These are phyloP conservation scores for Dendrobium chrysotoxum DNA, from an alignment of 106 monocot genomes.

Conservation along the genomic window DNA sequence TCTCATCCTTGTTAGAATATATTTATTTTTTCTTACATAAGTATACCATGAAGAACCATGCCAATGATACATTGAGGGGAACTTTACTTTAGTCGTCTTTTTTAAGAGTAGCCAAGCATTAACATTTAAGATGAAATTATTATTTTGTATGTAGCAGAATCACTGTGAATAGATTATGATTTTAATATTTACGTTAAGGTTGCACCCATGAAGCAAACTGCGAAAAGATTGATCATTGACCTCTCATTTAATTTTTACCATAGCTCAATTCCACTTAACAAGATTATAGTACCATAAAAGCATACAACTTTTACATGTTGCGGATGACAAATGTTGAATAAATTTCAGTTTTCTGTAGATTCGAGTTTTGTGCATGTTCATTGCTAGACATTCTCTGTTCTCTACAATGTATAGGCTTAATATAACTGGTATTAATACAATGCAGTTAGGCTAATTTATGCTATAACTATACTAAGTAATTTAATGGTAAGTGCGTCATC, in stretches of 20 bases:
- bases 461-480: too few species aligned
- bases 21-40: neutral
- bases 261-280: neutral
- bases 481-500: too few species aligned
- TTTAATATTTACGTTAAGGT: neutral
- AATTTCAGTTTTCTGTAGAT: neutral
- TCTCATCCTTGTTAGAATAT: neutral
- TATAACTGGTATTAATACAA: too few species aligned
- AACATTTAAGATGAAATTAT: neutral
- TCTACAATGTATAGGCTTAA: too few species aligned
- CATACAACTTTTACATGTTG: neutral
- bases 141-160: neutral
- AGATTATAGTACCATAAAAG: neutral
- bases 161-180: neutral
- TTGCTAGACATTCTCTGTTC: too few species aligned
- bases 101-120: neutral
- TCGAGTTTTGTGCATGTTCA: neutral
- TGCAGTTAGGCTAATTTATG: too few species aligned
- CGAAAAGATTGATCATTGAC: neutral
- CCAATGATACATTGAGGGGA: neutral
- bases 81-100: neutral
- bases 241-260: neutral
- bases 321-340: neutral
- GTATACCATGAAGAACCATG: neutral
- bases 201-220: neutral